These are phyloP conservation scores for Lipomyces yamanashiensis DNA, from an alignment of 805 yeast species.

Conservation along the genomic window DNA sequence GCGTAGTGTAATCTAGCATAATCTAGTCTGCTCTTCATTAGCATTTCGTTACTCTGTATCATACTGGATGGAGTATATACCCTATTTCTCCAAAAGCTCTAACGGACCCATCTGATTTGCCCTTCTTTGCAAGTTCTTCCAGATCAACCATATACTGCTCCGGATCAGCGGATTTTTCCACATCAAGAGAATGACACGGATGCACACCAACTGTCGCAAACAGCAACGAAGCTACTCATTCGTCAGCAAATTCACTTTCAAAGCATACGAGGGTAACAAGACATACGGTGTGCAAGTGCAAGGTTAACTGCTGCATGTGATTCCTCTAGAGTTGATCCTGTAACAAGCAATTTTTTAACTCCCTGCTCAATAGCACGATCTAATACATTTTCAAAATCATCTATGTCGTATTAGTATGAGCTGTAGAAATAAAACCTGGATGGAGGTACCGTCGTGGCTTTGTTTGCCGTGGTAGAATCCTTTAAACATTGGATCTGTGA, in stretches of 20 bases:
- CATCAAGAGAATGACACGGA: constrained; percentile 81
- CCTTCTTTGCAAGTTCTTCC: constrained; percentile 54
- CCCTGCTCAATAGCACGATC: constrained; percentile 66
- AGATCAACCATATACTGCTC: constrained; percentile 56
- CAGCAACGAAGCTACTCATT: constrained; percentile 39
- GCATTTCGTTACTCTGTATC: neutral
- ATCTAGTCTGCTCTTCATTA: constrained; percentile 57
- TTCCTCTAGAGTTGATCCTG: constrained; percentile 80
- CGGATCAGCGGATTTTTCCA: constrained; percentile 45
- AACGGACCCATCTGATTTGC: constrained; percentile 58
- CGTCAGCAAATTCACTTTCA: neutral
- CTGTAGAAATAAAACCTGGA: neutral
- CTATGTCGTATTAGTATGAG: constrained; percentile 4
- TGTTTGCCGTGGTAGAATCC: constrained; percentile 76
- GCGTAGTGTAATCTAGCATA: constrained; percentile 87
- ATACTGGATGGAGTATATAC: neutral
- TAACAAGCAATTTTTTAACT: constrained; percentile 73
- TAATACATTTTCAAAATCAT: constrained; percentile 68
- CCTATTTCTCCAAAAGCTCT: constrained; percentile 96
- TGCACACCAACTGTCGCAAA: constrained; percentile 90
- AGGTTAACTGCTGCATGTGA: constrained; percentile 64
- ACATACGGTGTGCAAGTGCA: constrained; percentile 47
- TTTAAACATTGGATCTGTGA: constrained; percentile 85
- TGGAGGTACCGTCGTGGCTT: constrained; percentile 55
- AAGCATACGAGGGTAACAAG: neutral